phyloP scores from a whole-genome alignment of 495 filamentous ascomycete genomes.

The Daldinia bambusicola region DNA sequence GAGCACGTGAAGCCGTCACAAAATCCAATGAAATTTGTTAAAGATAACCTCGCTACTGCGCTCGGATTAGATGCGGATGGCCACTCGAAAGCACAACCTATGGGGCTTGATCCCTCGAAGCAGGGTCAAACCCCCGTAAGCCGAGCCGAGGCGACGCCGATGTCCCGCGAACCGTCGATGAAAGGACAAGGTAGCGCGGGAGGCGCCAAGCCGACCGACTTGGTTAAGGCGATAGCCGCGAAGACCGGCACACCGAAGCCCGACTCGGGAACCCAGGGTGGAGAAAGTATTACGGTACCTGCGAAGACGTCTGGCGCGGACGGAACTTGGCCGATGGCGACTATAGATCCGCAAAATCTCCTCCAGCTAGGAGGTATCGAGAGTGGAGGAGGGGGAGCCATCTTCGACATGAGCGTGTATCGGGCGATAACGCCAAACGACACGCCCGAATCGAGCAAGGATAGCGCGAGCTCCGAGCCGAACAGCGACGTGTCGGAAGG shows the following conservation, averaged over 20 bases:
- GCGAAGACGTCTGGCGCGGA: constrained; percentile 29
- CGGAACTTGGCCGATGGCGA: constrained; percentile 52
- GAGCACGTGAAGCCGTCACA: constrained; percentile 65
- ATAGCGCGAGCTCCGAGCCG: constrained; percentile 61
- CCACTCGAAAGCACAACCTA: constrained; percentile 45
- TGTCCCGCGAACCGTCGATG: constrained; percentile 61
- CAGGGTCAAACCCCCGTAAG: constrained; percentile 57
- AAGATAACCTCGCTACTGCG: constrained; percentile 56
- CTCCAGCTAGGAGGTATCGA: constrained; percentile 51
- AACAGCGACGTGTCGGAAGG: constrained; percentile 65
- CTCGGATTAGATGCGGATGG: constrained; percentile 62
- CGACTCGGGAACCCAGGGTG: constrained; percentile 35
- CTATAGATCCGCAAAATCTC: constrained; percentile 60
- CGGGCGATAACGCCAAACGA: constrained; percentile 63
- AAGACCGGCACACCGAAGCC: constrained; percentile 41
- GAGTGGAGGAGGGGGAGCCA: constrained; percentile 53
- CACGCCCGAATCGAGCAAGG: constrained; percentile 66
- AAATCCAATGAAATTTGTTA: constrained; percentile 62
- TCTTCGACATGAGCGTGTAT: constrained; percentile 60
- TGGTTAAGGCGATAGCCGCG: constrained; percentile 43
- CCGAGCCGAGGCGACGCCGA: constrained; percentile 55
- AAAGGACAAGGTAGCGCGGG: constrained; percentile 53
- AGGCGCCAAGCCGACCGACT: constrained; percentile 47
- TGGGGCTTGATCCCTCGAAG: constrained; percentile 52
- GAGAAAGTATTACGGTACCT: constrained; percentile 28